These are phyloP conservation scores for Erodium texanum DNA, from an alignment of 441 rosid genomes.

Conservation along the genomic window DNA sequence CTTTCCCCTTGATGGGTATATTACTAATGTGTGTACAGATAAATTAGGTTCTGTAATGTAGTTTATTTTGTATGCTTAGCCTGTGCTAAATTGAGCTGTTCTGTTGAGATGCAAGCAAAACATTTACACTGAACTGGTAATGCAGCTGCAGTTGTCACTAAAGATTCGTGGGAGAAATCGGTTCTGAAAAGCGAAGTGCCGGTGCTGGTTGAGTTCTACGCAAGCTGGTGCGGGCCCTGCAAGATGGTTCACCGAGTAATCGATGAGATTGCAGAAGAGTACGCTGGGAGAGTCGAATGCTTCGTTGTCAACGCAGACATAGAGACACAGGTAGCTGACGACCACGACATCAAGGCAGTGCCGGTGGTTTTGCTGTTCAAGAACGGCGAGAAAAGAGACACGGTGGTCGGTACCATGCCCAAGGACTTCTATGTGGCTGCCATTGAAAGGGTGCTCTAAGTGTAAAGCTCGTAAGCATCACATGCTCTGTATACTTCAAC, in stretches of 20 bases:
- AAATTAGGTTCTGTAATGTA: no score
- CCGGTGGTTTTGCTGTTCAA: conserved; percentile 81
- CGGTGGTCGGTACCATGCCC: conserved; percentile 89
- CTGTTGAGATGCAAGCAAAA: not conserved
- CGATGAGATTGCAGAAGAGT: conserved; percentile 72
- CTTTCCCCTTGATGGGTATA: no score
- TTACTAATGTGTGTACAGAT: no score
- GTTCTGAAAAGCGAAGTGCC: conserved; percentile 56
- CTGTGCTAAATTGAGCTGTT: no score
- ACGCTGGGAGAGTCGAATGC: conserved; percentile 60
- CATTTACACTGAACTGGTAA: not conserved
- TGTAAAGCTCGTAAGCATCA: conserved; percentile 20
- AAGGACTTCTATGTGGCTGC: conserved; percentile 85
- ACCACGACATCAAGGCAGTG: conserved; percentile 71
- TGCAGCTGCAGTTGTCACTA: conserved; percentile 48
- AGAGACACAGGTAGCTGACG: conserved; percentile 54
- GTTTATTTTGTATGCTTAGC: no score
- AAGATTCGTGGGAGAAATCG: conserved; percentile 52
- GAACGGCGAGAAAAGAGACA: conserved; percentile 66
- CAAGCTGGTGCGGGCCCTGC: conserved; percentile 98
- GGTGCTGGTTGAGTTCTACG: conserved; percentile 79
- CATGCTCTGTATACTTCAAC: not conserved
- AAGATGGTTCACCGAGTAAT: conserved; percentile 79
- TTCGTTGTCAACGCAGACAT: conserved; percentile 61
- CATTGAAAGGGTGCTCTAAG: conserved; percentile 66